Evolutionary conservation across 176 grass and related monocot genomes (phyloP).

Genomic region (Coix lacrymajobi): DNA sequence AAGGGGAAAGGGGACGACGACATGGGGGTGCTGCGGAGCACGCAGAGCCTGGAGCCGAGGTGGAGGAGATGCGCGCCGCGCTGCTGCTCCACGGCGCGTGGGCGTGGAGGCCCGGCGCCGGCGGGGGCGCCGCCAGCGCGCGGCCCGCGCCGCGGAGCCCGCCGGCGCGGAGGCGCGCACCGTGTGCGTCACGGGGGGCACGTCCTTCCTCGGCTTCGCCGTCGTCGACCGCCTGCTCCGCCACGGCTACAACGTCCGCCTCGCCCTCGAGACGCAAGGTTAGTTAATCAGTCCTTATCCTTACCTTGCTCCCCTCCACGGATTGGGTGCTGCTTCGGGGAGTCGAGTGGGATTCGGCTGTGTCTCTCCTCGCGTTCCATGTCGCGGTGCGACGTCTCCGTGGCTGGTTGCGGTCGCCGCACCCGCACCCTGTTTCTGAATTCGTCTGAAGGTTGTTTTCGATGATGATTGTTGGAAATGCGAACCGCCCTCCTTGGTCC

Average conservation of each 20-base stretch:
- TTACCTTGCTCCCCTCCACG: no score
- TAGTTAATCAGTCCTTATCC: background rate
- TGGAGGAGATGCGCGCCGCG: constrained; percentile 78
- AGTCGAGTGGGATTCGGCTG: background rate
- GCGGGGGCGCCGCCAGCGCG: constrained; percentile 9
- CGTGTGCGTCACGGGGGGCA: constrained; percentile 86
- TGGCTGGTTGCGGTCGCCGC: background rate
- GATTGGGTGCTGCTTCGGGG: background rate
- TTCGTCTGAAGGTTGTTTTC: background rate
- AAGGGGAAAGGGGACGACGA: background rate
- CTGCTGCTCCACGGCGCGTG: constrained; percentile 22
- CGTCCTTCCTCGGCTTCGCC: constrained; percentile 86
- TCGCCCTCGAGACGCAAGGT: constrained; percentile 95
- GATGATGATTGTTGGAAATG: background rate
- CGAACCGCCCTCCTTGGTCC: background rate
- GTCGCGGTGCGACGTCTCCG: background rate
- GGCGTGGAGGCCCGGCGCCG: constrained; percentile 30
- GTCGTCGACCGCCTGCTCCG: constrained; percentile 81
- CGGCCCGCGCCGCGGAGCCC: constrained; percentile 20
- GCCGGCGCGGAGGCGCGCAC: constrained; percentile 30
- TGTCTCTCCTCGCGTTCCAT: background rate
- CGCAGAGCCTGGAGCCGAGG: constrained; percentile 87
- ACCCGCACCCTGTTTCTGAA: background rate
- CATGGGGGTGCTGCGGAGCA: constrained; percentile 92
- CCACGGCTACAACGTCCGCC: constrained; percentile 74